Evolutionary conservation across 176 grass and related monocot species (phyloP), one percentile per base, ranked within the genome.

Genomic region (Oropetium thomaeum): DNA sequence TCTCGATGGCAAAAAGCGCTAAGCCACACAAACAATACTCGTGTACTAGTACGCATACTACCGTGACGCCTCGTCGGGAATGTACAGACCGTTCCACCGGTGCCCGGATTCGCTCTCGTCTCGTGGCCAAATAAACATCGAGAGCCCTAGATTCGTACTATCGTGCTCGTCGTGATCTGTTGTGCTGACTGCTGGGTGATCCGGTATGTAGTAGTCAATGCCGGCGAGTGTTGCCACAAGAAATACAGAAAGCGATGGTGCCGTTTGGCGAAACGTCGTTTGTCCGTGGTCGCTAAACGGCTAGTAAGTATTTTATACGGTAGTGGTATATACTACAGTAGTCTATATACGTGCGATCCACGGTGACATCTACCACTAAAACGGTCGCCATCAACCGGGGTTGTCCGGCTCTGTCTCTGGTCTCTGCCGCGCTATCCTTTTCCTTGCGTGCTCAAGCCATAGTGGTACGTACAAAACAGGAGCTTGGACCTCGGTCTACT

Each of bases 231-330:
- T 53, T 53, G 29, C 9, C 1, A n/a, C n/a, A n/a, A 33, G 0
- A 51, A 68, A 11, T 20, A 13, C 15, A 48, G 17, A 39, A 20
- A 7, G 26, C 34, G 62, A 68, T 30, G 42, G 34, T 39, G 60
- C 75, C 48, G 37, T 49, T 60, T 73, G 76, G 62, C 76, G 19
- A 7, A 40, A 29, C 61, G 69, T 67, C 39, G 22, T 16, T 29
- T 22, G 51, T 23, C 20, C 51, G 51, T 23, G 51, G 51, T 27
- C 30, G 16, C 33, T 10, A 16, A n/a, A n/a, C n/a, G n/a, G n/a
- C n/a, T n/a, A n/a, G n/a, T n/a, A n/a, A n/a, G n/a, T n/a, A n/a
- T n/a, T n/a, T n/a, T n/a, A n/a, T n/a, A n/a, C n/a, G n/a, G n/a
- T n/a, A n/a, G n/a, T n/a, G n/a, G n/a, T n/a, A n/a, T n/a, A n/a